Percentiles rank a stretch among this genome's conserved stretches.
Evolutionary conservation across 805 yeast genomes (phyloP).

Genomic region (Kregervanrija pseudodelftensis): DNA sequence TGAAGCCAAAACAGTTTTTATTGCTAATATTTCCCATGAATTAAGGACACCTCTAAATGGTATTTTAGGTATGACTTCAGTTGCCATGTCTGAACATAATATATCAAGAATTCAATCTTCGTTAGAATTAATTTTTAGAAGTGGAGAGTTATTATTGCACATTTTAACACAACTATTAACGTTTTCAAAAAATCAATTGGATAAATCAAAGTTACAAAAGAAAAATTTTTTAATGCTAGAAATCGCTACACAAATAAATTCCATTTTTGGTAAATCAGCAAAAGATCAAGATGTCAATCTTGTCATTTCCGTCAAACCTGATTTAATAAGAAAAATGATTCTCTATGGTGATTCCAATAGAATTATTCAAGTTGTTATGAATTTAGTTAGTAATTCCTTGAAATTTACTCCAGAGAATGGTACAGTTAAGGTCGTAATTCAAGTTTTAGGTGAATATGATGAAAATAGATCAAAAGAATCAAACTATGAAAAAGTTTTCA

Average conservation of each 20-base stretch:
- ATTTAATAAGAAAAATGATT: conserved; percentile 51
- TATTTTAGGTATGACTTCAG: conserved; percentile 90
- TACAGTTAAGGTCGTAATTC: conserved; percentile 56
- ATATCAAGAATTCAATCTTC: conserved; percentile 61
- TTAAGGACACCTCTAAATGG: conserved; percentile 94
- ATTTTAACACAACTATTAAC: conserved; percentile 85
- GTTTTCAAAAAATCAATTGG: conserved; percentile 85
- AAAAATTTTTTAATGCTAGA: conserved; percentile 75
- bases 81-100: conserved; percentile 83
- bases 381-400: conserved; percentile 80
- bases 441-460: conserved; percentile 67
- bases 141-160: conserved; percentile 86
- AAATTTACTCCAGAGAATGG: conserved; percentile 93
- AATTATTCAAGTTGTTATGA: conserved; percentile 87
- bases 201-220: conserved; percentile 75
- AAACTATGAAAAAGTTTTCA: conserved; percentile 40
- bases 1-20: conserved; percentile 91
- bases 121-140: conserved; percentile 74
- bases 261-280: conserved; percentile 79
- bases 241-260: conserved; percentile 74
- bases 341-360: conserved; percentile 85
- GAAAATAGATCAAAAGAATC: conserved; percentile 35
- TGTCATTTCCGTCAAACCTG: conserved; percentile 56
- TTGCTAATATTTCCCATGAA: conserved; percentile 91
- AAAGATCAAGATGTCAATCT: conserved; percentile 68